Base-by-base conservation (phyloP, 805 yeast genomes). In the Saccharomyces eubayanus region DNA sequence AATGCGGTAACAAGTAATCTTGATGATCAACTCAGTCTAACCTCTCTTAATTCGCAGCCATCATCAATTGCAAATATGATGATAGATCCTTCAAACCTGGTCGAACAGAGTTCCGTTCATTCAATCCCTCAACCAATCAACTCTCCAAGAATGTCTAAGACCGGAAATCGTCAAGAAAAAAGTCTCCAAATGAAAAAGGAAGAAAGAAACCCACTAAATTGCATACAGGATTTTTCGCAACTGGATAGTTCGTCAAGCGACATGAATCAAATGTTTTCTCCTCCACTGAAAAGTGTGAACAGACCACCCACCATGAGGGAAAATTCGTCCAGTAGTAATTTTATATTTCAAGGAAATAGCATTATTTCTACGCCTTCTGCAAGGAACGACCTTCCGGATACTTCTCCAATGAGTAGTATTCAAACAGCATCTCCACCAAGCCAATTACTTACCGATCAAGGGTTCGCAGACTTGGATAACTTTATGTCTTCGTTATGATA, bases 381-480 rank as follows among this genome's bases (percentile, higher is more conserved):
- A 27, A 57, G 49, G 43, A 47, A 41, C 10, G 49, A 52, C n/a
- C 6, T 47, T 11, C 54, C 56, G 28, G 59, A 55, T n/a, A 27
- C 55, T 10, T 56, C 59, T 27, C 59, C 60, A 31, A 51, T 52
- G 31, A 51, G 55, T 47, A 52, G 56, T 27, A 55, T 55, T 46
- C 65, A 59, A 45, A 49, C 59, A 4, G 53, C 61, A 9, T 59
- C 64, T 10, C 59, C 63, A 9, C 63, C 61, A 29, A 57, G 60
- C 21, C 64, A 65, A 47, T 50, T 62, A 20, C 52, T 62, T 8
- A 56, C 62, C 14, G 65, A 63, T 28, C 59, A 60, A 51, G 63
- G 65, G 16, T 65, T 65, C 48, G 63, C 67, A 5, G 70, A 65
- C 47, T 50, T 66, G 51, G 70, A 65, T 56, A 62, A 65, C 52